Percentiles rank a stretch among this genome's conserved stretches.
These are phyloP conservation scores for Gymnopilus dilepis DNA, from an alignment of 768 basidiomycete genomes.

Conservation along the genomic window DNA sequence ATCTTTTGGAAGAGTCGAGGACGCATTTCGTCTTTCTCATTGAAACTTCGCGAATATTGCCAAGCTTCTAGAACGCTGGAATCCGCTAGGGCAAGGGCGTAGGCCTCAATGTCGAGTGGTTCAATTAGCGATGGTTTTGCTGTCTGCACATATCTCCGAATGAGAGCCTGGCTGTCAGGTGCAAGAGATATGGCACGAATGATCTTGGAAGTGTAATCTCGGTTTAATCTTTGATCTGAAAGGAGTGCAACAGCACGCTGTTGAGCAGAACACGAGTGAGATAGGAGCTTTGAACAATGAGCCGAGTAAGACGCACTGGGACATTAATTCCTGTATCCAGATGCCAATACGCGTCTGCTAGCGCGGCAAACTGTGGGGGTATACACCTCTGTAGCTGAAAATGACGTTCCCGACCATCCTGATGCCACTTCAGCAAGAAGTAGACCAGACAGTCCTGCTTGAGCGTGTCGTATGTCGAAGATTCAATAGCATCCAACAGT, in stretches of 20 bases:
- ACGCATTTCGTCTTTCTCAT: constrained; percentile 59
- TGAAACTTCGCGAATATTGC: constrained; percentile 75
- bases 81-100: constrained; percentile 69
- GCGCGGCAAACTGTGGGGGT: constrained; percentile 73
- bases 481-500: constrained; percentile 64
- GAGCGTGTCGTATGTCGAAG: constrained; percentile 69
- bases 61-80: constrained; percentile 73
- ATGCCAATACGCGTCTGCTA: constrained; percentile 88
- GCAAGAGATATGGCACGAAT: constrained; percentile 64
- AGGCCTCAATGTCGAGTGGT: constrained; percentile 73
- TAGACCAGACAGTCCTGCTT: constrained; percentile 85
- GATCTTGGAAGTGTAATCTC: constrained; percentile 81
- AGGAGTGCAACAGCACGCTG: constrained; percentile 76
- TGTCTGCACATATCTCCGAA: constrained; percentile 77
- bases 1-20: constrained; percentile 61
- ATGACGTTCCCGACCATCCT: constrained; percentile 60
- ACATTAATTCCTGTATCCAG: constrained; percentile 74
- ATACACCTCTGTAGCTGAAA: constrained; percentile 63
- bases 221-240: constrained; percentile 74
- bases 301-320: constrained; percentile 50
- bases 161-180: constrained; percentile 55
- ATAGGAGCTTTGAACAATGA: not conserved
- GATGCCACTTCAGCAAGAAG: constrained; percentile 81
- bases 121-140: constrained; percentile 74
- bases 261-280: not conserved